Evolutionary conservation across 306 rosid species (phyloP).

Genomic region (Begonia fuchsioides): DNA sequence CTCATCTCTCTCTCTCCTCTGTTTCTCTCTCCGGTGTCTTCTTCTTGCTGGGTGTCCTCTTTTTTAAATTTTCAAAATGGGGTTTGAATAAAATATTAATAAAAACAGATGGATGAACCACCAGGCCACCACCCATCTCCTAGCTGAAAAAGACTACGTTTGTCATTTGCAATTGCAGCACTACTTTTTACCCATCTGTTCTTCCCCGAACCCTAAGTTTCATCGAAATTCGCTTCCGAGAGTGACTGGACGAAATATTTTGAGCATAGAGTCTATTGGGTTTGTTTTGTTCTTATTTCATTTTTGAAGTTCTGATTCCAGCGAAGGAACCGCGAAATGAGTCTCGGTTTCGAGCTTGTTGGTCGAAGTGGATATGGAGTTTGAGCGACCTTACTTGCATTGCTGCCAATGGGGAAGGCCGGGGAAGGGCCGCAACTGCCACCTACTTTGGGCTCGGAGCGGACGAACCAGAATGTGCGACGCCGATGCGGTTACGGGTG

Average conservation of each 20-base stretch:
- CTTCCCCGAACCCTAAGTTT: conserved; percentile 3
- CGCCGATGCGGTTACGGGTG: conserved; percentile 28
- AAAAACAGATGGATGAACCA: conserved; percentile 13
- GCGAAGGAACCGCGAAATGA: no score
- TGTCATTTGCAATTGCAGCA: conserved; percentile 25
- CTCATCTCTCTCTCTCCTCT: no score
- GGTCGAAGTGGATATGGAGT: conserved; percentile 24
- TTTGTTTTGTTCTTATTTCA: background rate
- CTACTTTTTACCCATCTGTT: conserved; percentile 2
- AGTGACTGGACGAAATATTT: no score
- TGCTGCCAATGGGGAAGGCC: conserved; percentile 64
- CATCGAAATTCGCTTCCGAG: no score
- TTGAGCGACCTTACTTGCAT: conserved; percentile 28
- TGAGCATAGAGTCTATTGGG: background rate
- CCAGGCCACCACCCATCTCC: conserved; percentile 18
- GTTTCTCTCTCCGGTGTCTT: no score
- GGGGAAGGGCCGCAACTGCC: conserved; percentile 40
- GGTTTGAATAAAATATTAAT: no score
- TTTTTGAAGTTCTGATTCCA: conserved; percentile 16
- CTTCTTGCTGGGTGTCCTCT: no score
- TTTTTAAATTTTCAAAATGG: no score
- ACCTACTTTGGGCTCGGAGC: conserved; percentile 17
- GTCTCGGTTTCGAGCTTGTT: conserved; percentile 12
- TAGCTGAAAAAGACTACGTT: conserved; percentile 6
- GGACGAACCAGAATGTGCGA: conserved; percentile 27